Evolutionary conservation across 805 yeast species (phyloP), one percentile per base, ranked within the genome.

Genomic region (Metschnikowia kofuensis): DNA sequence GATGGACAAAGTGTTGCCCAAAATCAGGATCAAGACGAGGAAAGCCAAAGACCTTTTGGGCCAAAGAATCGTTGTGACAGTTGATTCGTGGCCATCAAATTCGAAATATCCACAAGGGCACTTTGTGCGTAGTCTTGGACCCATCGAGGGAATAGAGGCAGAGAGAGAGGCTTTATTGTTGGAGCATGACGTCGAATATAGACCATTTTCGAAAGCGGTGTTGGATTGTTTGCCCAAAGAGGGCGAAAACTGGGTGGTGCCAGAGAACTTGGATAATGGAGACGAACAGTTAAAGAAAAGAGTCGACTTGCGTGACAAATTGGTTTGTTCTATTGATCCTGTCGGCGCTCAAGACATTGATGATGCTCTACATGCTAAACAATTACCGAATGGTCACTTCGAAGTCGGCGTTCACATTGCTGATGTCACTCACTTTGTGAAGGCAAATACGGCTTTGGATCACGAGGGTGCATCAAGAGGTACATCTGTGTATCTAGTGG

Each of bases 331-430:
- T 26, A 94, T 94, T 58, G 99, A 94, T 75, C 99, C 99, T 9
- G 97, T 97, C 2, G 85, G 87, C 30, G 92, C 98, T 82, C 97
- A 91, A 56, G 99, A 94, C 80, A 94, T 94, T 61, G 99, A 94
- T 73, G 97, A 94, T 73, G 99, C 99, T 1, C 74, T 94, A 42
- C 99, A 94, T 64, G 98, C 98, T 0, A 73, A 78, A 54, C 64
- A 65, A 46, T 76, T 94, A 43, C 90, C 96, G 1, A 94, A 94
- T 65, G 99, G 99, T 0, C 89, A 92, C 64, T 90, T 80, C 74
- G 96, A 94, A 66, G 96, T 94, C 48, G 99, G 99, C 62, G 99
- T 94, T 30, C 99, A 94, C 64, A 94, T 94, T 72, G 99, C 99
- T 9, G 99, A 94, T 70, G 99, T 94, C 30, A 89, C 98, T 1